phyloP scores from a whole-genome alignment of 1,139 yeast species.

The Yamadazyma triangularis region DNA sequence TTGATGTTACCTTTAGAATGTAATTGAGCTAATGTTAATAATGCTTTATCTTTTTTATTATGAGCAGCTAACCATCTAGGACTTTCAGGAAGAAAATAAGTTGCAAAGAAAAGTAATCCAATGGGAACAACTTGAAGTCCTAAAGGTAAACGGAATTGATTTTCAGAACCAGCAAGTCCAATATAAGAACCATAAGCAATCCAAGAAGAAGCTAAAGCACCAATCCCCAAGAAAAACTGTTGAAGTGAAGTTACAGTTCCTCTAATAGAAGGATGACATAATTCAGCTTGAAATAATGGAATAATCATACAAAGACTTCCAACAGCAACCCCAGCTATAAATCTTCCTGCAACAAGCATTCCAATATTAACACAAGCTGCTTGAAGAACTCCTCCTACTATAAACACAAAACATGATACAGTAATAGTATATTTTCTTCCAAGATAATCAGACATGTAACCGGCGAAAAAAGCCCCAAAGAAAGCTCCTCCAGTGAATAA shows the following conservation, averaged over 20 bases:
- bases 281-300: slow-evolving; percentile 18
- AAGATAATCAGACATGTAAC: slow-evolving; percentile 13
- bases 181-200: slow-evolving; percentile 20
- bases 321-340: slow-evolving; percentile 19
- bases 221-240: slow-evolving; percentile 20
- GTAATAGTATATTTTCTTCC: slow-evolving; percentile 12
- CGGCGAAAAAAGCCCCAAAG: slow-evolving; percentile 20
- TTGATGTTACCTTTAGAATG: slow-evolving; percentile 17
- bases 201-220: slow-evolving; percentile 22
- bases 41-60: slow-evolving; percentile 35
- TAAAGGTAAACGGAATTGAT: slow-evolving; percentile 17
- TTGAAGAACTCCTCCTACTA: slow-evolving; percentile 21
- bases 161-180: slow-evolving; percentile 13
- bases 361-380: slow-evolving; percentile 16
- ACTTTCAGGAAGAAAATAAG: slow-evolving; percentile 52
- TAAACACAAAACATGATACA: slow-evolving; percentile 14
- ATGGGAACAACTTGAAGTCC: slow-evolving; percentile 18
- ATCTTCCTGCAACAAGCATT: slow-evolving; percentile 21
- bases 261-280: slow-evolving; percentile 21
- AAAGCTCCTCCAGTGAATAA: slow-evolving; percentile 26
- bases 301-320: slow-evolving; percentile 17
- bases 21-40: slow-evolving; percentile 16
- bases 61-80: slow-evolving; percentile 50
- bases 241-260: slow-evolving; percentile 19
- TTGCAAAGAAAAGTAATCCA: slow-evolving; percentile 14